Percentiles rank a stretch among this genome's conserved stretches.
Conservation (phyloP, 768 basidiomycete species). For the Boletus rubescentipes region DNA sequence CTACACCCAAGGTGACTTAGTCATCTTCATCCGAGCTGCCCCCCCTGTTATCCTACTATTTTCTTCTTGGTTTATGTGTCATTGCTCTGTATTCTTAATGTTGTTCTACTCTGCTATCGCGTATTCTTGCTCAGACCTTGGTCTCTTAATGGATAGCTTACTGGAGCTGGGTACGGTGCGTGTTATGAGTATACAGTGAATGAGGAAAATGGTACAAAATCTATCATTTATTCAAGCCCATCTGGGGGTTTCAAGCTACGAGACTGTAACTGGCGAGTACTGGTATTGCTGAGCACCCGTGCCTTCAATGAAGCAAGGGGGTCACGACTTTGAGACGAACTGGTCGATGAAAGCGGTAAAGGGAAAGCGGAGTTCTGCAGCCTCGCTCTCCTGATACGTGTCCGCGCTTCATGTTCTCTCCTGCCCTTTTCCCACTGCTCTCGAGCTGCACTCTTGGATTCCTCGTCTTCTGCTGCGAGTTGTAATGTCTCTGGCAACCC, state of each 20-base stretch:
- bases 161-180: slow-evolving; percentile 9
- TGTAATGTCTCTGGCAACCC: slow-evolving; percentile 69
- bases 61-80: slow-evolving; percentile 43
- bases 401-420: slow-evolving; percentile 43
- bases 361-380: slow-evolving; percentile 31
- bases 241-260: slow-evolving; percentile 27
- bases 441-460: slow-evolving; percentile 57
- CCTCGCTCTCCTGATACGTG: slow-evolving; percentile 51
- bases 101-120: slow-evolving; percentile 62
- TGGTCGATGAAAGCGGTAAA: slow-evolving; percentile 18
- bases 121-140: slow-evolving; percentile 37
- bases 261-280: slow-evolving; percentile 49
- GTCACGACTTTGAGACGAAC: slow-evolving; percentile 27
- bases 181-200: slow-evolving; percentile 16
- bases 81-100: slow-evolving; percentile 55
- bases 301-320: slow-evolving; percentile 47
- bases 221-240: slow-evolving; percentile 9
- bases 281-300: slow-evolving; percentile 60
- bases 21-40: slow-evolving; percentile 30
- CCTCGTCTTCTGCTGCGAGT: slow-evolving; percentile 66
- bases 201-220: slow-evolving; percentile 1
- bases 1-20: slow-evolving; percentile 29
- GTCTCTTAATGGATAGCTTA: slow-evolving; percentile 33
- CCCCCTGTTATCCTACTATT: slow-evolving; percentile 38
- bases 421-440: slow-evolving; percentile 59